Conservation (phyloP, 345 rosid genomes). For the Ceriops tagal region DNA sequence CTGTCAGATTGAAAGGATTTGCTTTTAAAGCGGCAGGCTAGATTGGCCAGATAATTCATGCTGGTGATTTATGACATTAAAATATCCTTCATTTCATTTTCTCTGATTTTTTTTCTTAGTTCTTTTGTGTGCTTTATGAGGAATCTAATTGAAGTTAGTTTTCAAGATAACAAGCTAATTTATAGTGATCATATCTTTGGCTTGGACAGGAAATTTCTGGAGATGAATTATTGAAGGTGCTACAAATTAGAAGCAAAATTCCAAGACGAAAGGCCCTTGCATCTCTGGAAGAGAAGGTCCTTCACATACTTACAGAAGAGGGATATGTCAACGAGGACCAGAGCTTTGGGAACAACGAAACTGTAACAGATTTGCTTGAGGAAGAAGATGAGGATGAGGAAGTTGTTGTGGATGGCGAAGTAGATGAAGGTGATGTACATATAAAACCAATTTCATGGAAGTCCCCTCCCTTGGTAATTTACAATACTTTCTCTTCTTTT, state of each 20-base stretch:
- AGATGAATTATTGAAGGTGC: slow-evolving; percentile 61
- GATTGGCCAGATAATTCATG: background rate
- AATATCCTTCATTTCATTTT: background rate
- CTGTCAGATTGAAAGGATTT: slow-evolving; percentile 6
- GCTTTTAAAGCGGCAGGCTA: background rate
- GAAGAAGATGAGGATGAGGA: slow-evolving; percentile 98
- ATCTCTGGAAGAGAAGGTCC: slow-evolving; percentile 75
- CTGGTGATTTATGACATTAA: background rate
- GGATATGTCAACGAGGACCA: slow-evolving; percentile 73
- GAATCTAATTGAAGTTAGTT: background rate
- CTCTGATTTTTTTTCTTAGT: background rate
- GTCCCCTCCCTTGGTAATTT: slow-evolving; percentile 64
- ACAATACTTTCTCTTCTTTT: slow-evolving; percentile 6
- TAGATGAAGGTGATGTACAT: slow-evolving; percentile 97
- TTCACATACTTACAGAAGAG: slow-evolving; percentile 71
- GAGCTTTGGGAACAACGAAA: slow-evolving; percentile 50
- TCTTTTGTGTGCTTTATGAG: background rate
- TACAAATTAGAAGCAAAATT: slow-evolving; percentile 76
- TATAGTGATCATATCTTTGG: slow-evolving; percentile 10
- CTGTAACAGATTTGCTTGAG: slow-evolving; percentile 62
- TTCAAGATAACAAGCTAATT: background rate
- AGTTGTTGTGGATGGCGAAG: slow-evolving; percentile 94
- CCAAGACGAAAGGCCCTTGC: slow-evolving; percentile 88
- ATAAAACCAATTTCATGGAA: slow-evolving; percentile 78
- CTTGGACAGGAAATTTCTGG: slow-evolving; percentile 76